Evolutionary conservation across 106 monocot genomes (phyloP), one percentile per base, ranked within the genome.

Genomic region (Dendrobium huoshanense): DNA sequence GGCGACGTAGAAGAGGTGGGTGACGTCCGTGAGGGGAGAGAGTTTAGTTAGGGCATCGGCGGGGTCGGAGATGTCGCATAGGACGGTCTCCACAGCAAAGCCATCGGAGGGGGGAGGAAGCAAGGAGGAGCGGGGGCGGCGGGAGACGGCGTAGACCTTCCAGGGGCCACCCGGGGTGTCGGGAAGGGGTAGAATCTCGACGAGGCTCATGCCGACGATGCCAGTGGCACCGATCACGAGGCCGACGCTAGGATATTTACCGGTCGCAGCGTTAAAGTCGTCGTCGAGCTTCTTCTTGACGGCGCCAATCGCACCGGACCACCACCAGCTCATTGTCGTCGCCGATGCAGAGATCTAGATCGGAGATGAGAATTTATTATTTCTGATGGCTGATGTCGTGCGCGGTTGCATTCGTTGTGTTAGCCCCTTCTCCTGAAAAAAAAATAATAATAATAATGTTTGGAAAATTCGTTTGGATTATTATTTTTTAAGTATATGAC

Each of bases 161-260:
- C 94, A 91, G n/a, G 93, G 93, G 25, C 90, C 90, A 25, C 90
- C 90, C 37, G 97, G 98, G 48, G 98, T 98, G 94, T 98, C 94
- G 31, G 80, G 9, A 19, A 98, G 87, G 19, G 97, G 94, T 55
- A 98, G 94, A 84, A 98, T 95, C 73, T 91, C 92, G 77, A 86
- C 80, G 48, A 98, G 92, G 86, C 88, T 88, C 83, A 88, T 72
- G 79, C 89, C 54, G 70, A 94, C 86, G 54, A 86, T 90, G 74
- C 77, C 75, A 75, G 90, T 90, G 61, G 89, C 90, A 84, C 88
- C 92, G 73, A 94, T 82, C 15, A 94, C 89, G 61, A 94, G 89
- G 51, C 85, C 94, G 25, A 94, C 75, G 91, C 91, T 72, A 78
- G 41, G 84, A 81, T 78, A 54, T 10, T 77, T 20, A 10, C 76